Evolutionary conservation across 306 rosid genomes (phyloP), one percentile per base, ranked within the genome.

Genomic region (Herpetospermum pedunculosum): DNA sequence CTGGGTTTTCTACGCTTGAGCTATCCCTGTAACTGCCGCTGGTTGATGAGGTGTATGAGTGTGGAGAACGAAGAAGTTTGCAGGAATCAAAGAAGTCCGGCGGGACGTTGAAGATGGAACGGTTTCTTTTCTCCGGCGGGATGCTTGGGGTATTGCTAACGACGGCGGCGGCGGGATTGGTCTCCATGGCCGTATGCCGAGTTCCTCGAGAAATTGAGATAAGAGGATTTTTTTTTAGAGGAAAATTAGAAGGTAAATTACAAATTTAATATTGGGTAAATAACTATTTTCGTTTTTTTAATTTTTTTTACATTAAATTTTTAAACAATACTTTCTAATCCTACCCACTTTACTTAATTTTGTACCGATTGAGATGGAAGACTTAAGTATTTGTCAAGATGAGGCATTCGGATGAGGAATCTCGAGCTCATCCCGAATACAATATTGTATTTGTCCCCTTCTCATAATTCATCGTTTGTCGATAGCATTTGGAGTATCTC

Each of bases 71-170:
- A 63, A 93, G 85, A 69, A 93, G 85, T 47, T 65, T 81, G 71
- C 86, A 83, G 38, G 87, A 79, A 75, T 87, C 79, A 81, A 93
- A 93, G 85, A 87, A 90, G 75, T 71, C 55, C 1, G 86, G 15
- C 2, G 87, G 84, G 16, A 90, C 59, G 47, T 90, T 88, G 78
- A 93, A 93, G 52, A 93, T 58, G 0, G 96, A 87, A 80, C 87
- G 89, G 53, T 80, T 79, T 11, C 92, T 90, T 86, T 86, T 88
- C 40, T 80, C 96, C 50, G 76, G 78, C 34, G 77, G 30, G 19
- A 37, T 37, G 48, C 23, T n/a, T 0, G 35, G 4, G 1, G 47
- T 41, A 32, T 40, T 14, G 41, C 13, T 44, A 49, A 74, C 32
- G 19, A 71, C 6, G 32, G 26, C 32, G 38, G 72, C 30, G 72